Base-by-base conservation (phyloP, 179 eudicot species). In the Amaranthus tricolor region DNA sequence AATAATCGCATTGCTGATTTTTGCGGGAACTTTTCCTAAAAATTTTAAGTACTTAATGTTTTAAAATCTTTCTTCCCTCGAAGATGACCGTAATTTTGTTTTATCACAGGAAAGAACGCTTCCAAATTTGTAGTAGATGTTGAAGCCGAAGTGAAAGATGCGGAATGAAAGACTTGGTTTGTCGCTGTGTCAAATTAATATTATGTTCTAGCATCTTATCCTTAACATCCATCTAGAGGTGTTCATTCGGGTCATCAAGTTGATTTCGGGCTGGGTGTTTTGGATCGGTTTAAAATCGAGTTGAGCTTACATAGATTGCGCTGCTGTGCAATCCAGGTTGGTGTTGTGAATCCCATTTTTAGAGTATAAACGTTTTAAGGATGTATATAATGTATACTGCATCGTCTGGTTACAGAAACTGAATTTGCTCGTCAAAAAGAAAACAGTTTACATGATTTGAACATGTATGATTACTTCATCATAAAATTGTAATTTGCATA, bases 91-190 rank as follows among this genome's bases (percentile, higher is more conserved):
- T 68, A 52, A 7, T 63, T 14, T 19, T 72, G n/a, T 45, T 43
- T 50, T 52, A 31, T 31, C 54, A 73, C 91, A 93, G 97, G 84
- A 76, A 88, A 83, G 70, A 68, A 78, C 49, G 75, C 85, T 24
- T 82, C 93, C 6, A 58, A 60, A 45, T 71, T 79, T 31, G 79
- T 91, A 66, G 93, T 94, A 47, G 98, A 94, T 81, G 74, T 94
- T 75, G 98, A 94, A 85, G 98, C 98, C 70, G 98, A 94, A 77
- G 79, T 94, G 19, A 87, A 74, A 77, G 98, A 94, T 76, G 87
- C 78, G 16, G 98, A 94, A 16, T 94, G 85, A 91, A 68, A 62
- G 65, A 45, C 77, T 57, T 20, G 72, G 31, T 14, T 49, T 64
- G 31, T 48, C n/a, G 24, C 4, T 45, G 6, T 14, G 20, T 49